phyloP scores from a whole-genome alignment of 108 stramenopile genomes.

The Skeletonema grethae region DNA sequence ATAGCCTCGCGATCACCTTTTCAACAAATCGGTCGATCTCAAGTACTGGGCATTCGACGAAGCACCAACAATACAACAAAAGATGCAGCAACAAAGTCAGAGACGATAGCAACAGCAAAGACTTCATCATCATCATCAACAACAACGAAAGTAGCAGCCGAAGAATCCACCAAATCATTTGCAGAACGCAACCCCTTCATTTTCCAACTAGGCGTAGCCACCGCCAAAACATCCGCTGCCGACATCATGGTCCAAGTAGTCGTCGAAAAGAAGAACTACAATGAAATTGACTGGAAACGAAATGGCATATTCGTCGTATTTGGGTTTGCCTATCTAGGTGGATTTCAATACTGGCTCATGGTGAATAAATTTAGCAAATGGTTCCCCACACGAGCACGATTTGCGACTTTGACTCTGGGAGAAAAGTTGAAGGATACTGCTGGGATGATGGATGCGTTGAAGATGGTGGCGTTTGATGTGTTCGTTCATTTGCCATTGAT shows the following conservation, averaged over 20 bases:
- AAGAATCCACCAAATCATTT: conserved; percentile 40
- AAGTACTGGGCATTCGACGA: not conserved
- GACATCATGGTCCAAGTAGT: conserved; percentile 85
- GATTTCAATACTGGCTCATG: conserved; percentile 90
- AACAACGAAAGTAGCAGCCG: not conserved
- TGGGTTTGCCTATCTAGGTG: conserved; percentile 85
- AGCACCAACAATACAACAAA: conserved; percentile 15
- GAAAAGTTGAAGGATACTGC: conserved; percentile 82
- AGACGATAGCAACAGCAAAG: not conserved
- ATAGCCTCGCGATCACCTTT: not conserved
- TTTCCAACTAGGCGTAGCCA: conserved; percentile 81
- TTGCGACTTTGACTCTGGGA: conserved; percentile 67
- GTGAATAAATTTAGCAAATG: conserved; percentile 81
- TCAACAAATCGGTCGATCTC: not conserved
- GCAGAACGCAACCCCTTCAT: conserved; percentile 77
- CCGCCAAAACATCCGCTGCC: conserved; percentile 81
- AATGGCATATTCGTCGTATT: conserved; percentile 85
- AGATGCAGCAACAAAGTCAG: conserved; percentile 12
- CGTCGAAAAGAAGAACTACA: conserved; percentile 67
- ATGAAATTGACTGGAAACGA: conserved; percentile 81
- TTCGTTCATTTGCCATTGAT: conserved; percentile 85
- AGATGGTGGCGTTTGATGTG: conserved; percentile 92
- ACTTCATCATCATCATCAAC: too few species aligned
- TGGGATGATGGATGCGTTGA: conserved; percentile 79
- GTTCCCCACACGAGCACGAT: conserved; percentile 84